These are phyloP conservation scores for Oidiodendron maius DNA, from an alignment of 495 filamentous ascomycete genomes.

Conservation along the genomic window DNA sequence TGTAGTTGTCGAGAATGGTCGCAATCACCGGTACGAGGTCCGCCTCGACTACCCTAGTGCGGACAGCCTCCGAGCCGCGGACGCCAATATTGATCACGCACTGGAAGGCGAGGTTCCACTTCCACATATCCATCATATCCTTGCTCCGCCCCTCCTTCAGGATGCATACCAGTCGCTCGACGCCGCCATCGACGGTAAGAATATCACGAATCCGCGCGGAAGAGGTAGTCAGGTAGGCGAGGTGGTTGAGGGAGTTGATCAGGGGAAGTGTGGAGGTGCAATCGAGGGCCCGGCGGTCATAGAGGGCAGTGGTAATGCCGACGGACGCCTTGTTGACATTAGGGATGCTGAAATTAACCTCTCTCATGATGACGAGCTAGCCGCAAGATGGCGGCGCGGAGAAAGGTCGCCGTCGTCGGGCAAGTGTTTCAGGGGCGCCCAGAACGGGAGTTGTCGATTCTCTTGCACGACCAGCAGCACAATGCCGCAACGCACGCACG, in stretches of 20 bases:
- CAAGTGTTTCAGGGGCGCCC: conserved; percentile 13
- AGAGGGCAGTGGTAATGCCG: conserved; percentile 96
- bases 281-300: conserved; percentile 93
- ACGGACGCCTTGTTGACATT: conserved; percentile 99
- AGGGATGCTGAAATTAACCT: conserved; percentile 99
- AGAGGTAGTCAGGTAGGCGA: conserved; percentile 97
- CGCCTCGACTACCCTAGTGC: conserved; percentile 93
- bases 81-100: conserved; percentile 99
- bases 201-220: conserved; percentile 97
- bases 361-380: conserved; percentile 65
- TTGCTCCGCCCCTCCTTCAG: conserved; percentile 93
- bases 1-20: conserved; percentile 98
- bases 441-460: too few species aligned
- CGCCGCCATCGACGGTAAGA: conserved; percentile 94
- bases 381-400: conserved; percentile 17
- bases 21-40: conserved; percentile 99
- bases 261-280: conserved; percentile 96
- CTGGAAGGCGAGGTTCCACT: conserved; percentile 98
- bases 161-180: conserved; percentile 93
- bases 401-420: background rate
- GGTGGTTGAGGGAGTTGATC: conserved; percentile 97
- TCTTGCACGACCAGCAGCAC: too few species aligned
- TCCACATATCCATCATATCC: conserved; percentile 99
- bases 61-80: conserved; percentile 84
- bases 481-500: conserved; percentile 4